Conservation (phyloP, 768 basidiomycete genomes). For the Xerocomellus dryophilus region DNA sequence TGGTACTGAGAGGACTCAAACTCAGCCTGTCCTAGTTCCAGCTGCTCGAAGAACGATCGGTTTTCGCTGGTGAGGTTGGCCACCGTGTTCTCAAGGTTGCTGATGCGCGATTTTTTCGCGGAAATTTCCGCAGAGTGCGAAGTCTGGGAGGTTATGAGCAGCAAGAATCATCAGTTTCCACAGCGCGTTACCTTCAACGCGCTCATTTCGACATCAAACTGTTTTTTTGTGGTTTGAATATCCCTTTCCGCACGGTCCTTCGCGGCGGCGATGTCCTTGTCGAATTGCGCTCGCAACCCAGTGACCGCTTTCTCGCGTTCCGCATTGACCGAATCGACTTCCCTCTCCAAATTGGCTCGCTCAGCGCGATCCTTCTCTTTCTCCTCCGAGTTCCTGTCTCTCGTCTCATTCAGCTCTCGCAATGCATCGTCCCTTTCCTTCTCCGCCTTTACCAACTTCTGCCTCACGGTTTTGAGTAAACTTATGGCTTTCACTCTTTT, state of each 20-base stretch:
- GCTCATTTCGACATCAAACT: slow-evolving; percentile 75
- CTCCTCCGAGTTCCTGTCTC: slow-evolving; percentile 53
- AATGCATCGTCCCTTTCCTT: slow-evolving; percentile 83
- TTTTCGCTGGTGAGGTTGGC: slow-evolving; percentile 71
- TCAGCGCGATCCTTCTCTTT: slow-evolving; percentile 44
- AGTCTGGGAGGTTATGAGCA: slow-evolving; percentile 43
- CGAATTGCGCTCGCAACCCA: slow-evolving; percentile 64
- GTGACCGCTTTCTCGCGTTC: slow-evolving; percentile 63
- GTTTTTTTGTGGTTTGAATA: slow-evolving; percentile 54
- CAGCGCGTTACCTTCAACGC: slow-evolving; percentile 57
- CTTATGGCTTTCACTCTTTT: slow-evolving; percentile 93
- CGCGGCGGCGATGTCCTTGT: slow-evolving; percentile 59
- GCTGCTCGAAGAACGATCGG: slow-evolving; percentile 75
- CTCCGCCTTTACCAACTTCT: slow-evolving; percentile 95
- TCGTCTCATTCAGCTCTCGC: slow-evolving; percentile 51
- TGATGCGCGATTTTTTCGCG: slow-evolving; percentile 57
- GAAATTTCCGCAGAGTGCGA: slow-evolving; percentile 66
- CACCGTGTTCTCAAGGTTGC: slow-evolving; percentile 68
- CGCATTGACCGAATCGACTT: slow-evolving; percentile 56
- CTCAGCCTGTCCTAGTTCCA: slow-evolving; percentile 88
- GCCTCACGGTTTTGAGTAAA: slow-evolving; percentile 89
- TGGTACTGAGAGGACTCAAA: slow-evolving; percentile 78
- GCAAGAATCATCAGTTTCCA: slow-evolving; percentile 4
- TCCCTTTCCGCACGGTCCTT: slow-evolving; percentile 80
- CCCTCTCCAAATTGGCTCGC: slow-evolving; percentile 52